Evolutionary conservation across 306 rosid genomes (phyloP).

Genomic region (Prunus fruticosa): DNA sequence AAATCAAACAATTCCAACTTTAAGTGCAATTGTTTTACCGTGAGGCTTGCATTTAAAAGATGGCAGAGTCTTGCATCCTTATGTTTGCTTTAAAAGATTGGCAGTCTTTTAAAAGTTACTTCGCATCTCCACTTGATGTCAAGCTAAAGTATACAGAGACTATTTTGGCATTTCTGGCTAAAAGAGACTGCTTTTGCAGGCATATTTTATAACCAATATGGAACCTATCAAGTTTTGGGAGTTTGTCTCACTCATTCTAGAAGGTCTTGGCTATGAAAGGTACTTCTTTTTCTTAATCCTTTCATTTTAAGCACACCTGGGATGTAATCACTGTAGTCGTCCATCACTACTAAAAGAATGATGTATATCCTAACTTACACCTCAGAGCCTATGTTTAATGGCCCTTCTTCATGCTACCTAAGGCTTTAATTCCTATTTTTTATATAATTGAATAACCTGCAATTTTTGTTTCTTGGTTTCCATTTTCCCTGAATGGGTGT

Average conservation of each 20-base stretch:
- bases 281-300: constrained; percentile 19
- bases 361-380: neutral
- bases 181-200: constrained; percentile 54
- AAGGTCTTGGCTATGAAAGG: constrained; percentile 93
- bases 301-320: neutral
- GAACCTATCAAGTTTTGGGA: constrained; percentile 95
- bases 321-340: neutral
- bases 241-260: constrained; percentile 72
- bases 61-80: neutral
- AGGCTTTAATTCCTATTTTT: neutral
- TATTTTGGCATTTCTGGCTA: constrained; percentile 12
- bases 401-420: neutral
- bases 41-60: neutral
- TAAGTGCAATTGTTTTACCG: neutral
- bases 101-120: neutral
- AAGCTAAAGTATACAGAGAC: neutral
- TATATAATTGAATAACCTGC: neutral
- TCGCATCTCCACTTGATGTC: neutral
- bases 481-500: constrained; percentile 30
- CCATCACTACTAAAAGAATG: neutral
- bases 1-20: too few species aligned
- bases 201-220: constrained; percentile 92
- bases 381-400: neutral
- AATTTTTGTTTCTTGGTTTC: neutral
- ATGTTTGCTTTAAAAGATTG: neutral